Evolutionary conservation across 805 yeast species (phyloP).

Genomic region (Debaryomyces hansenii): DNA sequence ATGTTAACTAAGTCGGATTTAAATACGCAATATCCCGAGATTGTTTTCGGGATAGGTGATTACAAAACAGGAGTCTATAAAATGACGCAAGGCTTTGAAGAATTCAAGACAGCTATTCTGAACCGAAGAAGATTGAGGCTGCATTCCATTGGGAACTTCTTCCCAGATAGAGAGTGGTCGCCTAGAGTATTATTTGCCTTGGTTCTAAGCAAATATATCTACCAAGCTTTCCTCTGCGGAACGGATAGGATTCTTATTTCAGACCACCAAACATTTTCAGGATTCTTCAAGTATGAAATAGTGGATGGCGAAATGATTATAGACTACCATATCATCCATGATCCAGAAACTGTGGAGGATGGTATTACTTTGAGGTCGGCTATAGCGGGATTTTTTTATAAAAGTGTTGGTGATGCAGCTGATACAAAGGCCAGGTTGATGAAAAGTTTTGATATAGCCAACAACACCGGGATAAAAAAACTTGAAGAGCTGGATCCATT

Average conservation of each 20-base stretch:
- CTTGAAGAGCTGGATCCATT: constrained; percentile 2
- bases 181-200: neutral
- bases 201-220: neutral
- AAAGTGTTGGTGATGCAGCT: neutral
- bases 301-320: constrained; percentile 2
- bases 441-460: neutral
- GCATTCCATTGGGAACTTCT: neutral
- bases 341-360: constrained; percentile 3
- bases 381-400: constrained; percentile 4
- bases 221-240: constrained; percentile 1
- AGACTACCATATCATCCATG: constrained; percentile 1
- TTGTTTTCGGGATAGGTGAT: constrained; percentile 1
- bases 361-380: constrained; percentile 5
- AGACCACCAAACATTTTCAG: constrained; percentile 2
- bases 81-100: constrained; percentile 1
- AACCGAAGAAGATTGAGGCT: constrained; percentile 1
- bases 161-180: neutral
- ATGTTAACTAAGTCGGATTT: no score
- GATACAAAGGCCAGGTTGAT: neutral
- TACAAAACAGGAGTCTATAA: neutral
- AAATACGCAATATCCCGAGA: no score
- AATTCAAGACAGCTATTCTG: neutral
- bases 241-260: constrained; percentile 1
- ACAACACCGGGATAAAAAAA: neutral
- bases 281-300: constrained; percentile 2